These are phyloP conservation scores for Medicago truncatula DNA, from an alignment of 306 rosid species.

Conservation along the genomic window DNA sequence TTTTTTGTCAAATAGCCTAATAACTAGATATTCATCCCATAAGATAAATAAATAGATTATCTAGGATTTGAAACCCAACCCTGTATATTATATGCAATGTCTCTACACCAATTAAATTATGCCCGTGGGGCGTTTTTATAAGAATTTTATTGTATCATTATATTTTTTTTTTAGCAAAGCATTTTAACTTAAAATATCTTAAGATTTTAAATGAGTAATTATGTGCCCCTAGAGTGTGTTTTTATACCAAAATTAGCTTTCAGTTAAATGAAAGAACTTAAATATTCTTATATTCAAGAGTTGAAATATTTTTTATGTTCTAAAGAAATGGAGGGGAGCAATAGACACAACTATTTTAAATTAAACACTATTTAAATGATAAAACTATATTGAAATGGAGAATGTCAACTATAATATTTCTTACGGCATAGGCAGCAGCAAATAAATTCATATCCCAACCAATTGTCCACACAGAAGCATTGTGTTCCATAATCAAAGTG, in stretches of 20 bases:
- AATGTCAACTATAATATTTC: background rate
- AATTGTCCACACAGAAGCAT: slow-evolving; percentile 72
- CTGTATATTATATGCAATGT: too few species aligned
- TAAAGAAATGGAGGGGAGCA: too few species aligned
- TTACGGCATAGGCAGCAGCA: slow-evolving; percentile 92
- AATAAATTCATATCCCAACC: slow-evolving; percentile 92
- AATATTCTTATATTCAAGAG: background rate
- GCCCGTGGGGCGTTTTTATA: background rate
- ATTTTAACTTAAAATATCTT: slow-evolving; percentile 1
- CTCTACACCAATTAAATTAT: too few species aligned
- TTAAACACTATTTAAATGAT: background rate
- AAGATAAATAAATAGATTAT: too few species aligned
- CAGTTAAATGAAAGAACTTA: background rate
- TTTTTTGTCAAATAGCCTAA: background rate
- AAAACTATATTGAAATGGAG: background rate
- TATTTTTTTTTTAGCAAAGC: background rate
- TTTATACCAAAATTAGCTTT: slow-evolving; percentile 7
- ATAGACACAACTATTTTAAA: background rate
- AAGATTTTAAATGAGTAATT: background rate
- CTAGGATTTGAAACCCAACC: too few species aligned
- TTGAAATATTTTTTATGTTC: background rate
- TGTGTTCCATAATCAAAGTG: slow-evolving; percentile 72
- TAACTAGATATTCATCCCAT: too few species aligned
- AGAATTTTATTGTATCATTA: background rate
- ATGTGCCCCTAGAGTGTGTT: background rate